Base-by-base conservation (phyloP, 2,329 filamentous ascomycete genomes). In the Fusarium austroafricanum region DNA sequence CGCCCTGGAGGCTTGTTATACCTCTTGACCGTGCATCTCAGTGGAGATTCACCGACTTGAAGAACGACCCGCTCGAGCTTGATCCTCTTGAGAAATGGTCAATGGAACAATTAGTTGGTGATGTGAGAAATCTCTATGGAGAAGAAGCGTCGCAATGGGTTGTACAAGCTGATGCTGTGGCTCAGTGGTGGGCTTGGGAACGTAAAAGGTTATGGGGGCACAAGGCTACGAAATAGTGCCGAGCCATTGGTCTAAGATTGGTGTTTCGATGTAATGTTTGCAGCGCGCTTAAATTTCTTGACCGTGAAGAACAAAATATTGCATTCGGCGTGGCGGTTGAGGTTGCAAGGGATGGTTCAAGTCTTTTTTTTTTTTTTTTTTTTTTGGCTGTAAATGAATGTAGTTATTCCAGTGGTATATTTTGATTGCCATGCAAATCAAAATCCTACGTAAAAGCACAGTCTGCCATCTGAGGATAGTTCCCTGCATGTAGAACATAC, bases 11-110 rank as follows among this genome's bases (percentile, higher is more conserved):
- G 50, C 56, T 78, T 10, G 71, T 77, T 3, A 63, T 78, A 14
- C 77, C 77, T 3, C 70, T 78, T 6, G 70, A 76, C 29, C 59
- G 72, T 29, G 71, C 72, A 31, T 71, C 71, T 8, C 75, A 73
- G 54, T 78, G 74, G 68, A 68, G 71, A 7, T 77, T 79, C 26
- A 78, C 73, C 20, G 64, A 78, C 40, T 53, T 74, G 3, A 51
- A 64, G 18, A 45, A 63, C 14, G 76, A 78, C 51, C 70, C 71
- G 5, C 65, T 74, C 20, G 77, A 78, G 60, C 56, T 66, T 20
- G 23, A 72, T 8, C 61, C 73, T 3, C 46, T 75, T 10, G 55
- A 74, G 33, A 71, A 68, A 14, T 78, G 77, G 67, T 66, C 68
- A 2, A 58, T 72, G 21, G 43, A 46, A 10, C 37, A 58, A 3